Evolutionary conservation across 2,329 filamentous ascomycete genomes (phyloP).

Genomic region (Colletotrichum destructivum): DNA sequence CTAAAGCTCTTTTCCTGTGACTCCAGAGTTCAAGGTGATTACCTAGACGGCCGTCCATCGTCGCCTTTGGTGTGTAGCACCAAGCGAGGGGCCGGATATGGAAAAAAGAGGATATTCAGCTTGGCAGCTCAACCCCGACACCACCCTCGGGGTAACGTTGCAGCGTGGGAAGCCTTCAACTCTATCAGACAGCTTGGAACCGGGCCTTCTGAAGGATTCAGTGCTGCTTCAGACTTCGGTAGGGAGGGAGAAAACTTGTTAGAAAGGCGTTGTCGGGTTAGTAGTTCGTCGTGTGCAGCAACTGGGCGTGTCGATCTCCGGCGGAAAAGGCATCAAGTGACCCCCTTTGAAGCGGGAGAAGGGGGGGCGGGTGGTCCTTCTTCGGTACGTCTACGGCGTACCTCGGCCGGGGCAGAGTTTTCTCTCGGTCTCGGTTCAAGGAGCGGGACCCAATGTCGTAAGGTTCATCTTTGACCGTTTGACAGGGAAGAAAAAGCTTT

Average conservation of each 20-base stretch:
- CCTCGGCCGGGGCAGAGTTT: background rate
- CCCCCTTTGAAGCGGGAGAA: background rate
- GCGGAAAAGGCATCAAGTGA: background rate
- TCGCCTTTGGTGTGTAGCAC: background rate
- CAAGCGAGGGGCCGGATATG: background rate
- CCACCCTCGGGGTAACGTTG: slow-evolving; percentile 30
- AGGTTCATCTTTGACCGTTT: background rate
- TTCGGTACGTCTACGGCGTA: slow-evolving; percentile 29
- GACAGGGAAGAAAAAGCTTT: background rate
- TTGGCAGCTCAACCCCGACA: background rate
- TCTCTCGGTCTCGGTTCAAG: background rate
- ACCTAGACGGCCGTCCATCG: background rate
- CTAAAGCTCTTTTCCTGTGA: background rate
- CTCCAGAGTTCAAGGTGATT: background rate
- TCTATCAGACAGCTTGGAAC: background rate
- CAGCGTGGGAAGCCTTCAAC: slow-evolving; percentile 2
- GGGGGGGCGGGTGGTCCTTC: slow-evolving; percentile 10
- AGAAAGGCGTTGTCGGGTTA: background rate
- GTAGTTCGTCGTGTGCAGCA: slow-evolving; percentile 2
- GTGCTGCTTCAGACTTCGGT: background rate
- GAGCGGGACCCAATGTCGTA: background rate
- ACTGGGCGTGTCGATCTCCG: slow-evolving; percentile 8
- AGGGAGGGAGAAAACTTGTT: background rate
- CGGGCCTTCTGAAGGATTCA: background rate
- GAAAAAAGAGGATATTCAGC: background rate